Evolutionary conservation across 2,329 filamentous ascomycete species (phyloP), one percentile per base, ranked within the genome.

Genomic region (Aspergillus tubingensis): DNA sequence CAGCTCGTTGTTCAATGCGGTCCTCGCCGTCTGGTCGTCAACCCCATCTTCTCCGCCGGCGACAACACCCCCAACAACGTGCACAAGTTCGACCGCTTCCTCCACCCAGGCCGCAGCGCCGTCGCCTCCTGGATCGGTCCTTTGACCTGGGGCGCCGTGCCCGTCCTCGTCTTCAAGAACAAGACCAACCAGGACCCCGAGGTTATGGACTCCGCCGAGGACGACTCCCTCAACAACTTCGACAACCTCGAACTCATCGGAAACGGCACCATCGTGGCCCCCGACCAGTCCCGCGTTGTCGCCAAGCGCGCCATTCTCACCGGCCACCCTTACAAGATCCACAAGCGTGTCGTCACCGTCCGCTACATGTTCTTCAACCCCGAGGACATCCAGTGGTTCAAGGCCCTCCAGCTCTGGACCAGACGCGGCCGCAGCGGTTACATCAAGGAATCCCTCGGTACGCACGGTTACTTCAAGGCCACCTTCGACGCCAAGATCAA

Each of bases 301-400:
- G 93, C 94, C 70, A 99, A 99, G 81, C 89, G 95, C 55, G 88
- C 96, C 68, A 91, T 98, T 65, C 84, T 99, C 59, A 96, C 95
- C 0, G 96, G 95, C 15, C 94, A 99, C 74, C 95, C 96, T 0
- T 97, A 92, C 84, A 96, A 99, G 81, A 99, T 99, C 76, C 92
- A 99, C 86, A 97, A 96, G 85, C 92, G 90, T 78, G 83, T 99
- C 23, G 95, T 99, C 61, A 99, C 96, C 0, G 89, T 99, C 50
- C 89, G 95, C 30, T 99, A 99, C 85, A 99, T 99, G 96, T 99
- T 99, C 85, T 99, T 99, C 87, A 96, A 94, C 81, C 83, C 90
- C 52, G 91, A 94, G 70, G 96, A 99, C 67, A 91, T 99, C 32
- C 87, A 91, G 67, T 99, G 95, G 93, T 99, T 98, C 86, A 96